Percentiles rank a stretch among this genome's conserved stretches.
Conservation (phyloP, 768 basidiomycete species). For the Phaffia tasmanica region DNA sequence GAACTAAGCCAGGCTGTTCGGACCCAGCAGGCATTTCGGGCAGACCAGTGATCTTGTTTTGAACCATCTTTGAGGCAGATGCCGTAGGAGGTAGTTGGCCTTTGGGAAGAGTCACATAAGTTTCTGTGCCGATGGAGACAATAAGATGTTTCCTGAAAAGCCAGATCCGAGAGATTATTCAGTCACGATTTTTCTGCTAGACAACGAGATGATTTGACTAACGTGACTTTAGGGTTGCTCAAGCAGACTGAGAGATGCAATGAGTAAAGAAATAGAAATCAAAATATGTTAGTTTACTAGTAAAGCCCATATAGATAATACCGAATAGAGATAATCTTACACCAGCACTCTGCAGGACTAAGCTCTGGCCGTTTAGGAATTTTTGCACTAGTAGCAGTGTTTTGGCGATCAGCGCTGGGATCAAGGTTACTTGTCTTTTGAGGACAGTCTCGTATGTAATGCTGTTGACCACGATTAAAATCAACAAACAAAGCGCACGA, state of each 20-base stretch:
- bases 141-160: constrained; percentile 80
- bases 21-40: constrained; percentile 8
- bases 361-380: constrained; percentile 39
- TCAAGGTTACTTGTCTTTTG: constrained; percentile 48
- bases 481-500: not conserved
- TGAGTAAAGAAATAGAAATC: not conserved
- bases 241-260: constrained; percentile 60
- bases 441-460: constrained; percentile 82
- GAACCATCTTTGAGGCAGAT: constrained; percentile 7
- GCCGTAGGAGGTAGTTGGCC: constrained; percentile 78
- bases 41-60: constrained; percentile 19
- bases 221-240: constrained; percentile 84
- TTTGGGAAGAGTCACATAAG: constrained; percentile 91
- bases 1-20: constrained; percentile 43
- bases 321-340: constrained; percentile 43
- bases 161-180: constrained; percentile 12
- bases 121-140: constrained; percentile 82
- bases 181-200: not conserved
- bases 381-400: constrained; percentile 38
- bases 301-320: not conserved
- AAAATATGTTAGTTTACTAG: not conserved
- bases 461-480: constrained; percentile 32
- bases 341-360: constrained; percentile 63
- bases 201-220: constrained; percentile 35
- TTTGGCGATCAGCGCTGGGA: constrained; percentile 46